Percentiles rank a stretch among this genome's conserved stretches.
These are phyloP conservation scores for Sphaceloma murrayae DNA, from an alignment of 2,329 filamentous ascomycete species.

Conservation along the genomic window DNA sequence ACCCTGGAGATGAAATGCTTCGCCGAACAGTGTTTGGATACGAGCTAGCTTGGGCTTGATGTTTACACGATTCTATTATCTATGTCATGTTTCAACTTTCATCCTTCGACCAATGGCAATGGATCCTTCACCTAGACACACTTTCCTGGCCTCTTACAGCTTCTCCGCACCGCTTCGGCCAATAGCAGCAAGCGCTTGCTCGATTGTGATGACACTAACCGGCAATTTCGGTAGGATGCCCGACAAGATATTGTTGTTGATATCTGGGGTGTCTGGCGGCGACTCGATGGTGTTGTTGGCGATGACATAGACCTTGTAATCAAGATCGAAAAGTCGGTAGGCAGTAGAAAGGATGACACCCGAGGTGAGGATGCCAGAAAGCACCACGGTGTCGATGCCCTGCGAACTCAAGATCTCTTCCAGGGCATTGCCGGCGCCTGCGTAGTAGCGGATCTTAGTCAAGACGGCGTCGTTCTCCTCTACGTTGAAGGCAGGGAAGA, in stretches of 20 bases:
- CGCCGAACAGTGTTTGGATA: constrained; percentile 77
- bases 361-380: constrained; percentile 35
- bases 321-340: constrained; percentile 37
- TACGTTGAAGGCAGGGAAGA: constrained; percentile 29
- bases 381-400: constrained; percentile 35
- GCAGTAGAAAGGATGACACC: constrained; percentile 37
- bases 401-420: constrained; percentile 35
- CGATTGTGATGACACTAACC: constrained; percentile 27
- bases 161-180: constrained; percentile 10
- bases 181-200: constrained; percentile 27
- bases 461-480: constrained; percentile 31
- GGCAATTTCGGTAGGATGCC: constrained; percentile 27
- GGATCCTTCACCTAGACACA: background rate
- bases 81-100: too few relatives aligned
- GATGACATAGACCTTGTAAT: constrained; percentile 35
- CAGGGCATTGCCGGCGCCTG: constrained; percentile 33
- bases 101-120: background rate
- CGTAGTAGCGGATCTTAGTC: constrained; percentile 37
- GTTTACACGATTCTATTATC: too few relatives aligned
- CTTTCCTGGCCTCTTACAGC: background rate
- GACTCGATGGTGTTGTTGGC: constrained; percentile 28
- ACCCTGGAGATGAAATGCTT: constrained; percentile 74
- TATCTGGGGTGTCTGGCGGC: constrained; percentile 21
- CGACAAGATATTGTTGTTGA: constrained; percentile 26
- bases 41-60: constrained; percentile 57